Evolutionary conservation across 129 eudicot genomes (phyloP).

Genomic region (Sambucus nigra): DNA sequence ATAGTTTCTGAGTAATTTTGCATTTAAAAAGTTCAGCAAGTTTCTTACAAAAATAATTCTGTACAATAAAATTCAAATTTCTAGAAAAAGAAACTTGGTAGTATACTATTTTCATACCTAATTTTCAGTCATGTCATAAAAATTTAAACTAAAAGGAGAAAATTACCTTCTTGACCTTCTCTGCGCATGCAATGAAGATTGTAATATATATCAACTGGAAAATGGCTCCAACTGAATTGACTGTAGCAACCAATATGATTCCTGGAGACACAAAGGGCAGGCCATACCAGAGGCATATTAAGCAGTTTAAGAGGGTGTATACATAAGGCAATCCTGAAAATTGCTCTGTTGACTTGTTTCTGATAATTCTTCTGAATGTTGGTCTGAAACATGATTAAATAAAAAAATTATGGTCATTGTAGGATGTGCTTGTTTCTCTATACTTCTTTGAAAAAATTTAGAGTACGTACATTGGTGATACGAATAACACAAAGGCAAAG

Average conservation of each 20-base stretch:
- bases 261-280: conserved; percentile 31
- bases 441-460: background rate
- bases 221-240: conserved; percentile 41
- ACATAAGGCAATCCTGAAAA: conserved; percentile 47
- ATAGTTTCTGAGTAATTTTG: no score
- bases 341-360: conserved; percentile 36
- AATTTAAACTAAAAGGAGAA: no score
- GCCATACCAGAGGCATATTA: conserved; percentile 48
- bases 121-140: no score
- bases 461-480: conserved; percentile 42
- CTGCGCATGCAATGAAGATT: conserved; percentile 31
- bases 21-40: no score
- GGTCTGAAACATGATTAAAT: conserved; percentile 22
- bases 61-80: background rate
- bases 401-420: background rate
- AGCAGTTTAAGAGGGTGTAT: conserved; percentile 42
- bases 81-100: background rate
- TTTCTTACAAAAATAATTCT: background rate
- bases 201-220: conserved; percentile 35
- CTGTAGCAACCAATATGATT: conserved; percentile 30
- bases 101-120: no score
- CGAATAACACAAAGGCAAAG: conserved; percentile 36
- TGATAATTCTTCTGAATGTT: conserved; percentile 38
- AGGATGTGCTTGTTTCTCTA: background rate
- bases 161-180: conserved; percentile 22